phyloP scores from a whole-genome alignment of 257 asterid genomes.

The Fraxinus quadrangulata region DNA sequence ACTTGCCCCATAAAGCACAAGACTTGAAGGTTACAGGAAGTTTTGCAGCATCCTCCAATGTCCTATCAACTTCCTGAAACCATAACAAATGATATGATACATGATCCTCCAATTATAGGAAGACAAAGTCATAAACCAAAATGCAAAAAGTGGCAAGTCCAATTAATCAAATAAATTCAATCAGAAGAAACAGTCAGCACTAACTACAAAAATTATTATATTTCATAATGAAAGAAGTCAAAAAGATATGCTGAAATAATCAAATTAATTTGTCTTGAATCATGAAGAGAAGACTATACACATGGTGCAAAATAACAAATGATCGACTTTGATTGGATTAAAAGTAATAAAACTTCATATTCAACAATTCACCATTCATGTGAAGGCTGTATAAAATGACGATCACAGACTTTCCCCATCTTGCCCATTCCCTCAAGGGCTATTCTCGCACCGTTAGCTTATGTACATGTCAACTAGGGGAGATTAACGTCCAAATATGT shows the following conservation, averaged over 20 bases:
- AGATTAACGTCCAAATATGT: background rate
- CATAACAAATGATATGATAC: slow-evolving; percentile 23
- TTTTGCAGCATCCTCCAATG: slow-evolving; percentile 52
- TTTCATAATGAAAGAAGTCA: slow-evolving; percentile 13
- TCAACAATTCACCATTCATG: background rate
- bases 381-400: background rate
- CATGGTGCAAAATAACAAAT: background rate
- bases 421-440: too few species aligned
- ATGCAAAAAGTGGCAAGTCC: slow-evolving; percentile 1
- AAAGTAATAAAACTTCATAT: background rate
- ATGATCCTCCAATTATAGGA: slow-evolving; percentile 23
- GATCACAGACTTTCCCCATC: too few species aligned
- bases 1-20: slow-evolving; percentile 43
- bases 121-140: slow-evolving; percentile 12
- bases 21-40: slow-evolving; percentile 54
- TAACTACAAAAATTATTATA: slow-evolving; percentile 1
- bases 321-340: slow-evolving; percentile 2
- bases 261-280: background rate
- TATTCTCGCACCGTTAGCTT: too few species aligned
- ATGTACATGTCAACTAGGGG: too few species aligned
- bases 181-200: background rate
- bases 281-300: background rate
- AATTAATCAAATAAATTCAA: slow-evolving; percentile 1
- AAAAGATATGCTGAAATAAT: background rate
- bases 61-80: slow-evolving; percentile 68